Percentiles rank a stretch among this genome's conserved stretches.
phyloP scores from a whole-genome alignment of 805 yeast species.

The Candida cerambycidarum region DNA sequence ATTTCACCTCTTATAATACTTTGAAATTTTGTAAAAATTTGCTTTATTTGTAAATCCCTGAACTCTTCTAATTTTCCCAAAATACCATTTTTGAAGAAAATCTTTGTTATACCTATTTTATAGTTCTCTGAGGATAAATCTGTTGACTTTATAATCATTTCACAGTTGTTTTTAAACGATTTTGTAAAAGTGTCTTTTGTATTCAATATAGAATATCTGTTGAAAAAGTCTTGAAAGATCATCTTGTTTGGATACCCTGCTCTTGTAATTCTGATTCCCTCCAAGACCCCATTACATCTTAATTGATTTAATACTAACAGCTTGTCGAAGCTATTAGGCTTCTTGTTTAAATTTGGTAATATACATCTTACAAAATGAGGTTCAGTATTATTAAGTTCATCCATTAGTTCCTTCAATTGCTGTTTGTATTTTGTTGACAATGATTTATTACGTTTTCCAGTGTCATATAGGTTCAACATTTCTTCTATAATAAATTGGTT shows the following conservation, averaged over 20 bases:
- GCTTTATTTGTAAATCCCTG: conserved; percentile 63
- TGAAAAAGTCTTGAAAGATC: conserved; percentile 75
- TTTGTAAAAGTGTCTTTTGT: conserved; percentile 42
- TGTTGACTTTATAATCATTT: conserved; percentile 61
- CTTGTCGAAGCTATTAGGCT: conserved; percentile 70
- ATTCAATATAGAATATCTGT: conserved; percentile 71
- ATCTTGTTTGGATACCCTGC: conserved; percentile 96
- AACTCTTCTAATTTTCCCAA: conserved; percentile 74
- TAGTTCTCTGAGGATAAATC: conserved; percentile 58
- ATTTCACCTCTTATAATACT: conserved; percentile 63
- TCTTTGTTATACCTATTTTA: conserved; percentile 69
- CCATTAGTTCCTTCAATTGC: conserved; percentile 71
- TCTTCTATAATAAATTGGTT: conserved; percentile 53
- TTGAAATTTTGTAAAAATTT: conserved; percentile 60
- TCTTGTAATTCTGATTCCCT: conserved; percentile 95
- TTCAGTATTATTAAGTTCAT: conserved; percentile 72
- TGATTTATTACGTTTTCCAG: conserved; percentile 47
- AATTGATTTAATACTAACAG: conserved; percentile 80
- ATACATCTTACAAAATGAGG: conserved; percentile 98
- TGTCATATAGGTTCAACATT: conserved; percentile 15
- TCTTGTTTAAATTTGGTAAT: conserved; percentile 78
- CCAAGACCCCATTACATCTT: conserved; percentile 95
- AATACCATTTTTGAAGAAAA: conserved; percentile 76
- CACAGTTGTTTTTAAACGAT: conserved; percentile 66
- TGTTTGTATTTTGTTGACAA: conserved; percentile 88